A percentile compares a stretch with the other conserved stretches of the same genome.
phyloP scores from a whole-genome alignment of 2,329 filamentous ascomycete genomes.

The Cercospora beticola region DNA sequence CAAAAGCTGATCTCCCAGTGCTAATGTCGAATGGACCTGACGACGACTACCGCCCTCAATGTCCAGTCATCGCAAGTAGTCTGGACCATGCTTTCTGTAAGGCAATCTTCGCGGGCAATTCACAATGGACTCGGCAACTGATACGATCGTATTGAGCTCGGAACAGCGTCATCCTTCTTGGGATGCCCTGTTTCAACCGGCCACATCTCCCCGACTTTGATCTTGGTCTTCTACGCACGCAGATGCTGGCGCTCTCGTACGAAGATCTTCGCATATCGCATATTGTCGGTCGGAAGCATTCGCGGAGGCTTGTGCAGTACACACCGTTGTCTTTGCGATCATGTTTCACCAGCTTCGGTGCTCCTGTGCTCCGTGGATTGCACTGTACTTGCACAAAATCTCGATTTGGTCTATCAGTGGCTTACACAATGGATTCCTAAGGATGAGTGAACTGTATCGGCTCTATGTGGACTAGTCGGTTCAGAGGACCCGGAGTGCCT shows the following conservation, averaged over 20 bases:
- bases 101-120: not conserved
- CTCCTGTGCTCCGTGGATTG: not conserved
- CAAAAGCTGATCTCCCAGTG: not conserved
- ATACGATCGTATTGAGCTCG: not conserved
- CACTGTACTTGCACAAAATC: not conserved
- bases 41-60: not conserved
- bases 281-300: not conserved
- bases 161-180: not conserved
- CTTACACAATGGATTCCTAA: not conserved
- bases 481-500: not conserved
- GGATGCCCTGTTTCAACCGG: not conserved
- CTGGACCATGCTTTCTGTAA: not conserved
- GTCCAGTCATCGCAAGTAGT: not conserved
- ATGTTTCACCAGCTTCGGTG: not conserved
- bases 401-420: not conserved
- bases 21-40: not conserved
- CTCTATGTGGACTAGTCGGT: not conserved
- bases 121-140: not conserved
- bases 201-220: not conserved
- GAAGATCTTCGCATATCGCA: not conserved
- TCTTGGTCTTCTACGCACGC: not conserved
- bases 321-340: not conserved
- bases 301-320: not conserved
- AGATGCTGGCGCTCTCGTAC: not conserved
- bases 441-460: not conserved